Evolutionary conservation across 257 asterid species (phyloP).

Genomic region (Solanum chaucha): DNA sequence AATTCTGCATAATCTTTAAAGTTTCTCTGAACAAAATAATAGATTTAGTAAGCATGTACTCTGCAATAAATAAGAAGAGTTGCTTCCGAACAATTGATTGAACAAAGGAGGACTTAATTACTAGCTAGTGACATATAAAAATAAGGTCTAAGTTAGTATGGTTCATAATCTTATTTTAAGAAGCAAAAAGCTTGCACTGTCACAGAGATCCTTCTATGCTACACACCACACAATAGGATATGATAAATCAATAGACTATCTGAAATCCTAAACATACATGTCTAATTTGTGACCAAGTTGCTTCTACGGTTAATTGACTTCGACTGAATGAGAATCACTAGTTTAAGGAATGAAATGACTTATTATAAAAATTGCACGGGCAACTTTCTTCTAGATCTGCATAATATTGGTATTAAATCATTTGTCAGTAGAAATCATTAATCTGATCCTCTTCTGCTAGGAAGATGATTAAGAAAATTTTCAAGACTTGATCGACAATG

Average conservation of each 20-base stretch:
- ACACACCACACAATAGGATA: background rate
- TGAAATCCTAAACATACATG: slow-evolving; percentile 41
- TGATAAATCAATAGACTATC: background rate
- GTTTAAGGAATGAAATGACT: slow-evolving; percentile 96
- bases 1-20: background rate
- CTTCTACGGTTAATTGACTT: slow-evolving; percentile 93
- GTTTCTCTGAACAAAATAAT: background rate
- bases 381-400: slow-evolving; percentile 67
- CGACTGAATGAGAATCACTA: slow-evolving; percentile 83
- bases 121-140: background rate
- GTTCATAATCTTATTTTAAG: background rate
- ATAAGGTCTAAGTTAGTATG: background rate
- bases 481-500: background rate
- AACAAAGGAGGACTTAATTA: background rate
- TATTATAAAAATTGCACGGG: slow-evolving; percentile 66
- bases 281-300: slow-evolving; percentile 95
- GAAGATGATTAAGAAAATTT: background rate
- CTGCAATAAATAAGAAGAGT: too few species aligned
- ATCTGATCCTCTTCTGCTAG: background rate
- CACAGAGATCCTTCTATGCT: background rate
- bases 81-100: background rate
- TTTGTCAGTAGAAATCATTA: background rate
- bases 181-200: background rate
- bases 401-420: slow-evolving; percentile 1
- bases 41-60: background rate